phyloP scores from a whole-genome alignment of 2,329 filamentous ascomycete genomes.

The Coniella vitis region DNA sequence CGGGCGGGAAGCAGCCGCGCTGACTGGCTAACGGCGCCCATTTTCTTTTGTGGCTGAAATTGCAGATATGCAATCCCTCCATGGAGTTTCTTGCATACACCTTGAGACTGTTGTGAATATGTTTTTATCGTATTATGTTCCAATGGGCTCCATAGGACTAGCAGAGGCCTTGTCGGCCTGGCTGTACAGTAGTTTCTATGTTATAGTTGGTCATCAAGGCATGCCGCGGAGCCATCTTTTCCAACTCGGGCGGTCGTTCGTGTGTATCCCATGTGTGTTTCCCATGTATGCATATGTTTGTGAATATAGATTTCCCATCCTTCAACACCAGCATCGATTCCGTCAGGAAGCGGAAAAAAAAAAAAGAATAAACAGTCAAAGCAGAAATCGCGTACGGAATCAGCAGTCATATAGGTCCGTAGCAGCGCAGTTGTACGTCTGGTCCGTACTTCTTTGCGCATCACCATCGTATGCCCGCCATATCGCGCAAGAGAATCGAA shows the following conservation, averaged over 20 bases:
- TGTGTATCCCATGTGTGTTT: not conserved
- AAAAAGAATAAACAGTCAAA: too few relatives aligned
- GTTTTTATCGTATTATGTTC: slow-evolving; percentile 13
- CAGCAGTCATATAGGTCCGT: too few relatives aligned
- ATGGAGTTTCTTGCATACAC: too few relatives aligned
- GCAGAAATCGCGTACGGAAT: too few relatives aligned
- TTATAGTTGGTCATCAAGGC: slow-evolving; percentile 4
- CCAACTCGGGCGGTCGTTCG: too few relatives aligned
- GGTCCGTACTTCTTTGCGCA: not conserved
- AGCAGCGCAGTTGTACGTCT: too few relatives aligned
- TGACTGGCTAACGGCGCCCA: too few relatives aligned
- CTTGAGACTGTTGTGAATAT: not conserved
- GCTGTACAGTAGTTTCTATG: slow-evolving; percentile 3
- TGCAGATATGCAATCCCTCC: too few relatives aligned
- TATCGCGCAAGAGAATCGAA: not conserved
- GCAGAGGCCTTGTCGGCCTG: slow-evolving; percentile 4
- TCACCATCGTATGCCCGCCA: not conserved
- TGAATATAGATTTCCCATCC: not conserved
- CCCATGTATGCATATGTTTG: too few relatives aligned
- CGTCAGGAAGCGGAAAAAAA: too few relatives aligned
- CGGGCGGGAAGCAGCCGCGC: too few relatives aligned
- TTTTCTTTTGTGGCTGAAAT: too few relatives aligned
- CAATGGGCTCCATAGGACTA: slow-evolving; percentile 7
- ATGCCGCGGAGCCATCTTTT: not conserved
- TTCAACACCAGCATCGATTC: not conserved